Conservation (phyloP, 768 basidiomycete species). For the Russula griseocarnosa region DNA sequence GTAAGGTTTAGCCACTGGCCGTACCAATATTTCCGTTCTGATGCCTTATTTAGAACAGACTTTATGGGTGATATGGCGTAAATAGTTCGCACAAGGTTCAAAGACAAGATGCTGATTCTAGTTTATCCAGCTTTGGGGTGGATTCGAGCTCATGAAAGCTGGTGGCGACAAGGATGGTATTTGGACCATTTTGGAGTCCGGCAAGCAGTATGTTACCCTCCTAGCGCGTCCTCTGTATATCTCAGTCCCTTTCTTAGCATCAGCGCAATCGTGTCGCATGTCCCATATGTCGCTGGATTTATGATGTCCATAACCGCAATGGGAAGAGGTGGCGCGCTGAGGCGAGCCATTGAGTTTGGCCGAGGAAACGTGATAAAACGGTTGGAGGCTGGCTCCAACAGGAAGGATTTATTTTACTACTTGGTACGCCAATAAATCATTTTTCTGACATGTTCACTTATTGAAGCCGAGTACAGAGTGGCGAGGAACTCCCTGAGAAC, state of each 20-base stretch:
- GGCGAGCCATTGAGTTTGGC: not conserved
- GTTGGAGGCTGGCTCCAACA: slow-evolving; percentile 5
- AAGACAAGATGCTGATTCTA: not conserved
- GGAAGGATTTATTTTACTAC: slow-evolving; percentile 41
- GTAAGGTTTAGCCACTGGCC: slow-evolving; percentile 31
- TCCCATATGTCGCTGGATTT: not conserved
- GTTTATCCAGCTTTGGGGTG: slow-evolving; percentile 31
- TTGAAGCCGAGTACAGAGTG: not conserved
- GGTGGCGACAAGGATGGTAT: slow-evolving; percentile 22
- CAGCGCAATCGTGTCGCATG: not conserved
- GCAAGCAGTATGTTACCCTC: not conserved
- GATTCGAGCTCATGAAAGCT: slow-evolving; percentile 31
- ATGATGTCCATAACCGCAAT: not conserved
- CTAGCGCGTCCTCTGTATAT: too few species aligned
- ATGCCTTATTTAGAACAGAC: slow-evolving; percentile 37
- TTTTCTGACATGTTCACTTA: not conserved
- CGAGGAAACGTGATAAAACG: slow-evolving; percentile 8
- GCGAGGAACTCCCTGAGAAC: slow-evolving; percentile 15
- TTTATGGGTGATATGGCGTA: slow-evolving; percentile 50
- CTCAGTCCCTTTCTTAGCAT: slow-evolving; percentile 10
- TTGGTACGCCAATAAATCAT: slow-evolving; percentile 31
- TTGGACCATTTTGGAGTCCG: not conserved
- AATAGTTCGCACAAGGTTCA: slow-evolving; percentile 19
- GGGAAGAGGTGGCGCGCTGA: not conserved
- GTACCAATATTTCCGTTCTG: not conserved